Conservation (phyloP, 192 early-diverging fungal genomes). For the Dimargaris xerosporica region DNA sequence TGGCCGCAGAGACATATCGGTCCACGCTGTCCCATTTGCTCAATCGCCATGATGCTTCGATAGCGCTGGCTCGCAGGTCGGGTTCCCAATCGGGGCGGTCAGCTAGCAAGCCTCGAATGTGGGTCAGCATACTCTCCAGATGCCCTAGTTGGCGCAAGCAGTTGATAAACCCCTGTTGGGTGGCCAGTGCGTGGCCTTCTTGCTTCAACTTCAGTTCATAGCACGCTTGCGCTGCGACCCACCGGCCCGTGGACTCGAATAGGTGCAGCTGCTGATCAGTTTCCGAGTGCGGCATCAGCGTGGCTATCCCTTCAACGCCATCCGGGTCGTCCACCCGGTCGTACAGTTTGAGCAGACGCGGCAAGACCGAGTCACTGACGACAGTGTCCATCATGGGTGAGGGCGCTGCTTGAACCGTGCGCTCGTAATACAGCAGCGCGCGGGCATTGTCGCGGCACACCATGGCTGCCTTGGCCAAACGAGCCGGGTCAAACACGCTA, state of each 20-base stretch:
- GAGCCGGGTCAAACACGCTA: slow-evolving; percentile 20
- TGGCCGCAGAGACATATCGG: background rate
- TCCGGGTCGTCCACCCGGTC: slow-evolving; percentile 51
- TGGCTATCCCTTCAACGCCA: slow-evolving; percentile 47
- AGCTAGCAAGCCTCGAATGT: slow-evolving; percentile 25
- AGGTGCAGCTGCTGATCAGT: slow-evolving; percentile 49
- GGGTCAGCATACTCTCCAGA: slow-evolving; percentile 34
- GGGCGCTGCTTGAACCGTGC: slow-evolving; percentile 24
- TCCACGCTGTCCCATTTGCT: slow-evolving; percentile 37
- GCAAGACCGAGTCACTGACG: slow-evolving; percentile 21
- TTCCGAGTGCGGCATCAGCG: slow-evolving; percentile 28
- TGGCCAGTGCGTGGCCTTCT: slow-evolving; percentile 23
- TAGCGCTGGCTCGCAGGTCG: slow-evolving; percentile 26
- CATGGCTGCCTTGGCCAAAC: slow-evolving; percentile 49
- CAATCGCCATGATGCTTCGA: slow-evolving; percentile 51
- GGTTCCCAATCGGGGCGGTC: slow-evolving; percentile 33
- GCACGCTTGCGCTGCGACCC: slow-evolving; percentile 49
- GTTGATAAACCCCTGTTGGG: slow-evolving; percentile 45
- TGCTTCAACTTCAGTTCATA: slow-evolving; percentile 37
- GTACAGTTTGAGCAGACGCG: slow-evolving; percentile 43
- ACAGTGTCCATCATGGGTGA: slow-evolving; percentile 11
- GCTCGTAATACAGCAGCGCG: slow-evolving; percentile 54
- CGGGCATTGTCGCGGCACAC: slow-evolving; percentile 44
- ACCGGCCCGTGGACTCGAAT: slow-evolving; percentile 43
- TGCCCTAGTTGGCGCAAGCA: slow-evolving; percentile 54